Percentiles rank a stretch among this genome's conserved stretches.
phyloP scores from a whole-genome alignment of 2,329 filamentous ascomycete species.

The Colletotrichum simmondsii region DNA sequence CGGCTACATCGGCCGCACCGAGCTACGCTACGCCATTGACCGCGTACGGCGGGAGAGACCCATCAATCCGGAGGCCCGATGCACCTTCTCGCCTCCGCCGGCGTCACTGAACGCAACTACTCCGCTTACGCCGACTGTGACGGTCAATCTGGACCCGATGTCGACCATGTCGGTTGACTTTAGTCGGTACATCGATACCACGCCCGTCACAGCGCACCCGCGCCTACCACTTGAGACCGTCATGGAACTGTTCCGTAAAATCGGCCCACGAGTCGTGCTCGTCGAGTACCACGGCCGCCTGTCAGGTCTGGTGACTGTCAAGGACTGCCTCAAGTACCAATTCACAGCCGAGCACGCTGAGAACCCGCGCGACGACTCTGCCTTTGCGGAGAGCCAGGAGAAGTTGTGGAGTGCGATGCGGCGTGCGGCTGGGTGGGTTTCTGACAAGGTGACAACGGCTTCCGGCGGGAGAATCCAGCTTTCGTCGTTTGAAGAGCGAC shows the following conservation, averaged over 20 bases:
- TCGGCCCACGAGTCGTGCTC: slow-evolving; percentile 91
- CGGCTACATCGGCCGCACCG: slow-evolving; percentile 93
- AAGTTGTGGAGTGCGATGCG: slow-evolving; percentile 71
- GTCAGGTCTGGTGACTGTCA: slow-evolving; percentile 89
- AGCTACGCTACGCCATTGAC: slow-evolving; percentile 90
- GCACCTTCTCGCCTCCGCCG: slow-evolving; percentile 73
- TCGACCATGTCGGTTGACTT: slow-evolving; percentile 77
- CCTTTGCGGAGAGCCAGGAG: slow-evolving; percentile 69
- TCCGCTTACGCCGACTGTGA: slow-evolving; percentile 57
- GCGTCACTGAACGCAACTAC: slow-evolving; percentile 41
- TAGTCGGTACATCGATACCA: slow-evolving; percentile 86
- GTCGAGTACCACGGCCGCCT: slow-evolving; percentile 90
- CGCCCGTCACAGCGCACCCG: slow-evolving; percentile 91
- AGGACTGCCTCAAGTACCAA: slow-evolving; percentile 97
- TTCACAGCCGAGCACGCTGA: slow-evolving; percentile 94
- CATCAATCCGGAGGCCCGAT: slow-evolving; percentile 75
- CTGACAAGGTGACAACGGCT: slow-evolving; percentile 61
- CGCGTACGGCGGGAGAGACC: slow-evolving; percentile 77
- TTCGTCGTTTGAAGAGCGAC: slow-evolving; percentile 49
- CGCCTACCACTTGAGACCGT: slow-evolving; percentile 93
- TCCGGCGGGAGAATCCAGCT: slow-evolving; percentile 70
- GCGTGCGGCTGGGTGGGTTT: slow-evolving; percentile 67
- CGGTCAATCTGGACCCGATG: slow-evolving; percentile 67
- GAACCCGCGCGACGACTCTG: slow-evolving; percentile 71
- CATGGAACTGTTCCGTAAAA: slow-evolving; percentile 99